Evolutionary conservation across 768 basidiomycete species (phyloP).

Genomic region (Pholiota conissans): DNA sequence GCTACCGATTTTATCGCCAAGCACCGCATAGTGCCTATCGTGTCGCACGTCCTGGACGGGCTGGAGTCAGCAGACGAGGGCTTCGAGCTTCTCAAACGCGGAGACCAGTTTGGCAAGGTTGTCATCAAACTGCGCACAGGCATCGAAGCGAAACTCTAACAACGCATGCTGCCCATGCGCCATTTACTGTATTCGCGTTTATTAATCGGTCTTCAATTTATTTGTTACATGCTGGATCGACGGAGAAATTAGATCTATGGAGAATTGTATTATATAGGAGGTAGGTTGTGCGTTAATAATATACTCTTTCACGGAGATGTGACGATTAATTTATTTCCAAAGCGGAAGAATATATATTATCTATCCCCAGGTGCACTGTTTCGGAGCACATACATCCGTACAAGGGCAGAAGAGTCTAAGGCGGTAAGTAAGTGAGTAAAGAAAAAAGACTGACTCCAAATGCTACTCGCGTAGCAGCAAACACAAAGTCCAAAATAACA

Average conservation of each 20-base stretch:
- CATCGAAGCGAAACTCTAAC: slow-evolving; percentile 11
- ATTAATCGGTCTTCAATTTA: background rate
- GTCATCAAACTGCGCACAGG: slow-evolving; percentile 46
- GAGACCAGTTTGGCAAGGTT: slow-evolving; percentile 79
- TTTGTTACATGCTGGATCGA: background rate
- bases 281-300: too few relatives aligned
- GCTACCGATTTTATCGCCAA: slow-evolving; percentile 70
- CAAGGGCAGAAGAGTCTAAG: background rate
- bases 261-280: background rate
- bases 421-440: background rate
- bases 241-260: background rate
- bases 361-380: background rate
- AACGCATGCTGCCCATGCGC: background rate
- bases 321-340: slow-evolving; percentile 11
- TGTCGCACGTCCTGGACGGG: slow-evolving; percentile 70
- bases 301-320: background rate
- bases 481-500: slow-evolving; percentile 3
- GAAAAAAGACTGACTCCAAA: background rate
- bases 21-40: slow-evolving; percentile 67
- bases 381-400: background rate
- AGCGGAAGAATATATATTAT: background rate
- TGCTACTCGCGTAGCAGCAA: background rate
- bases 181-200: too few relatives aligned
- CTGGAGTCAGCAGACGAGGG: slow-evolving; percentile 67
- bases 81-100: slow-evolving; percentile 63